Base-by-base conservation (phyloP, 2,329 filamentous ascomycete species). In the Hortaea sp. region DNA sequence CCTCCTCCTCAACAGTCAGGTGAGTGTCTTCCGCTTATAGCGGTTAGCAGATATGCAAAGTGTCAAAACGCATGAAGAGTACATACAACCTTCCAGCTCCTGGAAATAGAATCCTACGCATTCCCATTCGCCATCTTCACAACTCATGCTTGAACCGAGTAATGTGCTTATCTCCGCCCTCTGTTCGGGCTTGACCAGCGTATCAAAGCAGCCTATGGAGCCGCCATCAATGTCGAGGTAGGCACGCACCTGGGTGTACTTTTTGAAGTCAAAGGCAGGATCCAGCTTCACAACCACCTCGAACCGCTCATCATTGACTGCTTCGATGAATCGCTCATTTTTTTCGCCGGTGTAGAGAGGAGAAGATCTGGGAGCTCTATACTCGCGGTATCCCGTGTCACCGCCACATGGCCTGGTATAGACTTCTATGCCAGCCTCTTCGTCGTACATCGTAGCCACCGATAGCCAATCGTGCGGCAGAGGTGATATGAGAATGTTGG, bases 321-420 rank as follows among this genome's bases (percentile, higher is more conserved):
- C 41, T 40, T 44, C 45, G 45, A 47, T 47, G 37, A 38, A 41
- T 5, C 30, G n/a, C 12, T 40, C 41, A 29, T 47, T 44, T n/a
- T 11, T 3, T 10, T 37, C 12, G n/a, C 7, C 12, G 7, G 42
- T 11, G 30, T 28, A 28, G 38, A 34, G 30, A 4, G n/a, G 11
- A 27, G 38, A 41, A 10, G 34, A 11, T 5, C 13, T 44, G 2
- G 41, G 10, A 12, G 37, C 10, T n/a, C 32, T 7, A 39, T 44
- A 45, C 32, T 44, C 48, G 10, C 10, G 20, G 34, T 39, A 50
- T 6, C n/a, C 20, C 1, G 28, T 6, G 1, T 29, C 10, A 7
- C 12, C 7, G 5, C 30, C 37, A 27, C 13, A 38, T 13, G 37
- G 29, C 12, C 27, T 27, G 6, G 47, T 27, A n/a, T 7, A 32